Evolutionary conservation across 345 rosid species (phyloP).

Genomic region (Raphanus sativus): DNA sequence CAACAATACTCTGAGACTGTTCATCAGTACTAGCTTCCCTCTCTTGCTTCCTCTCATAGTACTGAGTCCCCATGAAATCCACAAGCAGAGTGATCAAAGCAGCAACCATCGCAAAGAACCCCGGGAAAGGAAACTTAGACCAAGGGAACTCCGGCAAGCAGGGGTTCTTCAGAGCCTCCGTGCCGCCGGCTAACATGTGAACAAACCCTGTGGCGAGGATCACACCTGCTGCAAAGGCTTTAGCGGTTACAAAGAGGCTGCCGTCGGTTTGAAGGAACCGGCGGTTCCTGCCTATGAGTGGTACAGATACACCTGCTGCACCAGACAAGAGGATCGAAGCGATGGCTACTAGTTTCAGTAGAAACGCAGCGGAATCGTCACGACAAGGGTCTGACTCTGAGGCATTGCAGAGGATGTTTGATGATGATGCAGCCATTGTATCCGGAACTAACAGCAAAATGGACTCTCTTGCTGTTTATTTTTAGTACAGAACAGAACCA

Average conservation of each 20-base stretch:
- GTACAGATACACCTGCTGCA: constrained; percentile 63
- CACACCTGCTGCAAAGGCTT: constrained; percentile 94
- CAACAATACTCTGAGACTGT: constrained; percentile 37
- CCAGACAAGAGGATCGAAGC: constrained; percentile 76
- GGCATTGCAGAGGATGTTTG: constrained; percentile 40
- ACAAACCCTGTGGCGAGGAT: constrained; percentile 93
- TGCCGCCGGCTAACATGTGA: constrained; percentile 75
- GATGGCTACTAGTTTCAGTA: constrained; percentile 70
- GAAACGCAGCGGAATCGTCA: constrained; percentile 57
- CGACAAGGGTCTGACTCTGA: constrained; percentile 55
- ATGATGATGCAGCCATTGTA: constrained; percentile 34
- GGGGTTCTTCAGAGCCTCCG: constrained; percentile 54
- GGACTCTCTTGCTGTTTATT: constrained; percentile 37
- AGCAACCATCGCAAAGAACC: constrained; percentile 91
- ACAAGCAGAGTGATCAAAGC: constrained; percentile 68
- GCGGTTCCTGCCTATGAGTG: constrained; percentile 68
- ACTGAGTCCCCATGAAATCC: constrained; percentile 90
- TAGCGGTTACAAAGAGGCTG: constrained; percentile 72
- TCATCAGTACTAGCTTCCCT: constrained; percentile 31
- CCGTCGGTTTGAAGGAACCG: constrained; percentile 70
- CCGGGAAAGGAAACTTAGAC: constrained; percentile 87
- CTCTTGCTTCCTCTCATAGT: constrained; percentile 81
- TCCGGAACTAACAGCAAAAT: constrained; percentile 33
- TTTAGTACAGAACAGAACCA: background rate
- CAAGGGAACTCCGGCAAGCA: constrained; percentile 75